These are phyloP conservation scores for Rosa lucieae DNA, from an alignment of 306 rosid species.

Conservation along the genomic window DNA sequence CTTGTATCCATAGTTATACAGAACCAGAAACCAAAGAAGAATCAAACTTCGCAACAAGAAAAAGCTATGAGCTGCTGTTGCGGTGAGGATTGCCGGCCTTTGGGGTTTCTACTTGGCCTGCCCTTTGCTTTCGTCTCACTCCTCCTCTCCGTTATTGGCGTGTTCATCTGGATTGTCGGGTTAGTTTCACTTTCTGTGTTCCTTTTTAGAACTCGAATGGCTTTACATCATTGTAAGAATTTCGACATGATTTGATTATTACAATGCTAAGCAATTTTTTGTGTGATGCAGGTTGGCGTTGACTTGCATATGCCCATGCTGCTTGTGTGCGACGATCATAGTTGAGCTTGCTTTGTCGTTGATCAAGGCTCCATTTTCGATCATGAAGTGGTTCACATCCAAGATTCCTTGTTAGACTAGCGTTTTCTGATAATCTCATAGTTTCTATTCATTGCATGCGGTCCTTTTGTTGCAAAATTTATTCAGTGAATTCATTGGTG, in stretches of 20 bases:
- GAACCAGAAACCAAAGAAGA: background rate
- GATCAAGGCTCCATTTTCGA: slow-evolving; percentile 66
- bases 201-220: background rate
- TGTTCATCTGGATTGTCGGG: slow-evolving; percentile 74
- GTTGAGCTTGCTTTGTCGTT: slow-evolving; percentile 71
- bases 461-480: background rate
- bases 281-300: slow-evolving; percentile 48
- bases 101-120: slow-evolving; percentile 66
- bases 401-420: slow-evolving; percentile 72
- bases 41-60: background rate
- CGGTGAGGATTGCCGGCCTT: slow-evolving; percentile 71
- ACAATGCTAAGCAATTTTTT: background rate
- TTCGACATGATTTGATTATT: background rate
- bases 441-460: background rate
- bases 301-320: slow-evolving; percentile 85
- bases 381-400: slow-evolving; percentile 86
- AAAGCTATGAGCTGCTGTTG: slow-evolving; percentile 56
- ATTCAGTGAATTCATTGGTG: background rate
- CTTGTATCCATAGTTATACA: background rate
- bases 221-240: background rate
- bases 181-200: slow-evolving; percentile 12
- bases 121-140: slow-evolving; percentile 76
- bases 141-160: slow-evolving; percentile 59
- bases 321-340: slow-evolving; percentile 72
- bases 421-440: background rate